Base-by-base conservation (phyloP, 345 rosid species). In the Hibiscus mutabilis region DNA sequence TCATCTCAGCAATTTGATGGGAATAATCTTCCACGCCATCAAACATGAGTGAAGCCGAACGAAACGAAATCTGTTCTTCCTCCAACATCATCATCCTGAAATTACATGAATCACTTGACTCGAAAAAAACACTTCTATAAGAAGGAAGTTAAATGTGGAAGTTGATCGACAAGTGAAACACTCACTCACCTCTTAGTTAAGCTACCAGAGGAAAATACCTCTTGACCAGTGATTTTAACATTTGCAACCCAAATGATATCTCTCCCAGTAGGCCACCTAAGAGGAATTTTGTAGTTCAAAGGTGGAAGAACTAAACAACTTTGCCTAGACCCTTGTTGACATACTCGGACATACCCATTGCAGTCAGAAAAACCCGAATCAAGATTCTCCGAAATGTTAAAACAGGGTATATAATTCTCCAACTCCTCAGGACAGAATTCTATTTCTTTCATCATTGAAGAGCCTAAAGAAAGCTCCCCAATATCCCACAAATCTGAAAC, bases 51-150 rank as follows among this genome's bases (percentile, higher is more conserved):
- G 96, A 87, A 37, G 92, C 90, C 24, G 99, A 92, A 31, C 97
- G 90, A 63, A 96, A 96, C 15, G 99, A 92, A 74, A 96, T 91
- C 77, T 92, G 98, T 66, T 96, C 96, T 13, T 92, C 94, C 40
- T 96, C 97, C 88, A 95, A 62, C 87, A 92, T 92, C 99, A 96
- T 96, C 98, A 96, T 96, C 82, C 98, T 94, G 74, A 70, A 81
- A 72, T 29, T 71, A 79, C 27, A 73, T 44, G 42, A 22, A 29
- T n/a, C 33, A 59, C 18, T 42, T 11, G 40, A 46, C 46, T 44
- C 64, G n/a, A n/a, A 79, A 40, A 40, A 71, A 75, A 66, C 15
- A 9, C 22, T 64, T 15, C 37, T 29, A 51, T 75, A 18, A 57
- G 35, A 58, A 53, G 31, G n/a, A 27, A 47, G 53, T 42, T 15